Percentiles rank a stretch among this genome's conserved stretches.
Evolutionary conservation across 2,329 filamentous ascomycete species (phyloP).

Genomic region (Penicillium hesseltinei): DNA sequence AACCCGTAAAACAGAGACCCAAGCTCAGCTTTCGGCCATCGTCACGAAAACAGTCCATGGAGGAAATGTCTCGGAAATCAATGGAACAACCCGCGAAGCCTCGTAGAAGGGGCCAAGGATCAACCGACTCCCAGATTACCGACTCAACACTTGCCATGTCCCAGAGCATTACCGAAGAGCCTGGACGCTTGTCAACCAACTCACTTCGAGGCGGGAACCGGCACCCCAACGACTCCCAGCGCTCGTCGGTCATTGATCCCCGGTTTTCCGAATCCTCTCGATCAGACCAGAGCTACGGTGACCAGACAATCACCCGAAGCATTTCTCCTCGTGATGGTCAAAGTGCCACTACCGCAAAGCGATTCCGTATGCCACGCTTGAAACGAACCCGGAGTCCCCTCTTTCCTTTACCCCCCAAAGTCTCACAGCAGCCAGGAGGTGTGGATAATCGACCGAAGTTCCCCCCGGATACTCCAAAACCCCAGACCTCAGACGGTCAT

Average conservation of each 20-base stretch:
- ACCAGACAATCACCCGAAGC: slow-evolving; percentile 58
- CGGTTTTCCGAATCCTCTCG: slow-evolving; percentile 82
- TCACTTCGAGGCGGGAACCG: slow-evolving; percentile 50
- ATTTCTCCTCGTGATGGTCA: slow-evolving; percentile 60
- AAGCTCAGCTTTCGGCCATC: slow-evolving; percentile 42
- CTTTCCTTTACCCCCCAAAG: slow-evolving; percentile 84
- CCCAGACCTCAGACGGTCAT: slow-evolving; percentile 28
- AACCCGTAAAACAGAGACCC: slow-evolving; percentile 40
- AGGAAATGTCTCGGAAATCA: slow-evolving; percentile 26
- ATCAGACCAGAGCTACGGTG: slow-evolving; percentile 78
- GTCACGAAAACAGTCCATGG: slow-evolving; percentile 34
- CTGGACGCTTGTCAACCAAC: slow-evolving; percentile 50
- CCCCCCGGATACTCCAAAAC: slow-evolving; percentile 24
- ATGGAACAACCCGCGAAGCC: slow-evolving; percentile 20
- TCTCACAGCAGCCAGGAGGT: slow-evolving; percentile 10
- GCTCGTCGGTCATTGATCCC: slow-evolving; percentile 61
- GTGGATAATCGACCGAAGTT: slow-evolving; percentile 21
- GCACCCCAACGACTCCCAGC: slow-evolving; percentile 61
- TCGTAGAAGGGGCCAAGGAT: slow-evolving; percentile 26
- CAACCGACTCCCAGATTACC: slow-evolving; percentile 29
- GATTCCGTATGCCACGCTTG: slow-evolving; percentile 77
- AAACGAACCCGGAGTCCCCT: slow-evolving; percentile 73
- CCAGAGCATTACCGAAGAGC: slow-evolving; percentile 62
- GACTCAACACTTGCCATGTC: slow-evolving; percentile 35
- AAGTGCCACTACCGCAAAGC: slow-evolving; percentile 62